Base-by-base conservation (phyloP, 768 basidiomycete species). In the Tricholoma sp. region DNA sequence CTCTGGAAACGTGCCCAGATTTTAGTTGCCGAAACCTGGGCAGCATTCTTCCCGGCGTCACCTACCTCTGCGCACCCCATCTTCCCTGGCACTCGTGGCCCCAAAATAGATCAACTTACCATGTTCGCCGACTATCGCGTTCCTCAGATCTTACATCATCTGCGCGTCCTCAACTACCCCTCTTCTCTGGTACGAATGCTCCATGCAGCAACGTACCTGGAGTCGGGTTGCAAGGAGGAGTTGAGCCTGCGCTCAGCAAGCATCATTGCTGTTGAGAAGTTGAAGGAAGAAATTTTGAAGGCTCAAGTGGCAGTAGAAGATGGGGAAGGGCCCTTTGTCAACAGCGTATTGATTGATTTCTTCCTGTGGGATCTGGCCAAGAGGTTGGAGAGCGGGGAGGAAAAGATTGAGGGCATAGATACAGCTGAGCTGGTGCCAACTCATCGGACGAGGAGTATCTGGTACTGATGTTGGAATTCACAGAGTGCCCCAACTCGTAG, bases 51-150 rank as follows among this genome's bases (percentile, higher is more conserved):
- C 69, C 91, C 91, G 1, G 65, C 72, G 3, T 69, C 75, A 2
- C 58, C 72, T 10, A 62, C 71, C 6, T 56, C 67, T 6, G 63
- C 74, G 0, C 92, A 94, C 67, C 92, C 91, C 3, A 72, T 94
- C 43, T 91, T 94, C 71, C 86, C 88, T 3, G 74, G 78, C 14
- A 53, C 63, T 6, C 67, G 67, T 9, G 86, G 85, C 4, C 74
- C 85, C 18, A 76, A 77, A 35, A 89, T 94, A 59, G 77, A 81
- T 51, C 73, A 84, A 50, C 79, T 95, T 10, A 94, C 93, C 19
- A 95, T 94, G 94, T 96, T 96, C 69, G 91, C 94, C 4, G 93
- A 95, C 74, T 94, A 94, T 66, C 84, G 91, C 41, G 89, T 96
- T 5, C 93, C 93, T 1, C 94, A 95, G 67, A 90, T 95, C 57